Base-by-base conservation (phyloP, 495 filamentous ascomycete species). In the Penicillium lagena region DNA sequence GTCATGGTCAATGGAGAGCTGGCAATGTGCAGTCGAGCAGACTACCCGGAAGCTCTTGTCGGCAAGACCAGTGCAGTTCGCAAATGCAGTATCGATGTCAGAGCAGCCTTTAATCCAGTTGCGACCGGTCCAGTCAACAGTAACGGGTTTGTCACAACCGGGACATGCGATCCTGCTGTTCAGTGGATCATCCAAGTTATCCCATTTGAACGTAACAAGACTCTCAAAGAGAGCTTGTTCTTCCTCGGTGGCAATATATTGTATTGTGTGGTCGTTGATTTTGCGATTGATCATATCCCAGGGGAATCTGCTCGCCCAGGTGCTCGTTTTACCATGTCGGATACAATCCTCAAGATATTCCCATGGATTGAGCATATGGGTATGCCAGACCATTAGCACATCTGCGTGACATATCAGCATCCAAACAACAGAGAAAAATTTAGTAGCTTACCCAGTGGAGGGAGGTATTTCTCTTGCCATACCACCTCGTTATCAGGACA, bases 371-470 rank as follows among this genome's bases (percentile, higher is more conserved):
- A 95, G 76, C 81, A 90, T 82, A 51, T 88, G 86, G 1, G 85
- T 70, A 62, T 95, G 89, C 87, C 86, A 93, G 1, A 94, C 87
- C 87, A 95, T 89, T 36, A 95, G 63, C 2, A 95, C 80, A 58
- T 95, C 89, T 82, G 54, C 2, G 22, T 39, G 11, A 17, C 15
- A 17, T 17, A 17, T 17, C 15, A 17, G 15, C 15, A 1, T 17
- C 15, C 1, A 17, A 17, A 17, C 15, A 17, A 17, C 4, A 17
- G 15, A 17, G 4, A 17, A 1, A 17, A 1, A 17, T 17, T 17
- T 17, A 17, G 32, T 7, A 12, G 48, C 63, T 53, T 14, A 67
- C 64, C 61, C 40, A 67, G 43, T 33, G 64, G 64, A 31, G 64
- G 62, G 34, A 73, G 31, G 7, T 40, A 29, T 10, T 55, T 50